Conservation (phyloP, 2,329 filamentous ascomycete species). For the Rutstroemia sp. region DNA sequence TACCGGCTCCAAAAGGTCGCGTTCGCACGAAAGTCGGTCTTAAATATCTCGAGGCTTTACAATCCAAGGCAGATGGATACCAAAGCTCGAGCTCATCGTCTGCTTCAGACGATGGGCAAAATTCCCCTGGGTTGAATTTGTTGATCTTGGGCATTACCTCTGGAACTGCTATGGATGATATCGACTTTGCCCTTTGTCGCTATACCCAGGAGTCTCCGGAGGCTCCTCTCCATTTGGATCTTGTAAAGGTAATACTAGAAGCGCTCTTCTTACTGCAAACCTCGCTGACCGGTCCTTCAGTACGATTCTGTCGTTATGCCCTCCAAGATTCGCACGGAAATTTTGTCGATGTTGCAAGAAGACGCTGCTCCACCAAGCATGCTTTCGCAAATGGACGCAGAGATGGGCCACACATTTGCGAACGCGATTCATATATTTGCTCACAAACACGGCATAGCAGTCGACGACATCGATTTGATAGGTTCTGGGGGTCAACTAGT, state of each 20-base stretch:
- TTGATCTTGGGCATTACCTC: constrained; percentile 27
- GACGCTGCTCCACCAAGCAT: constrained; percentile 29
- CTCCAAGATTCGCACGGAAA: constrained; percentile 28
- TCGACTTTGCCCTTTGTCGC: constrained; percentile 29
- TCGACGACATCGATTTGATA: constrained; percentile 29
- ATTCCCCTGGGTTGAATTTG: constrained; percentile 22
- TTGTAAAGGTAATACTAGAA: constrained; percentile 20
- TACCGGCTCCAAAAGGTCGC: constrained; percentile 24
- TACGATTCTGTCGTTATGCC: constrained; percentile 30
- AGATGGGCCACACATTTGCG: constrained; percentile 29
- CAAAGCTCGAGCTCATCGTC: constrained; percentile 19
- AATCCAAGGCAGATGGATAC: constrained; percentile 23
- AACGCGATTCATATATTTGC: constrained; percentile 29
- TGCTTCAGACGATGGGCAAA: constrained; percentile 14
- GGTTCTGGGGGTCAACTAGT: constrained; percentile 28
- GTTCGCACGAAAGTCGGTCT: constrained; percentile 26
- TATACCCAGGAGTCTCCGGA: constrained; percentile 29
- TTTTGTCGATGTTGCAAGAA: constrained; percentile 29
- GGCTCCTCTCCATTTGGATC: constrained; percentile 23
- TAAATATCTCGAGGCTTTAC: constrained; percentile 28
- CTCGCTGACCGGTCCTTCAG: constrained; percentile 13
- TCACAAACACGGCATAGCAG: constrained; percentile 25
- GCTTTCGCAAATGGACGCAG: constrained; percentile 29
- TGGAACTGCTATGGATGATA: constrained; percentile 29
- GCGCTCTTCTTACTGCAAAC: background rate